Evolutionary conservation across 352 stramenopile species (phyloP).

Genomic region (Phytopythium mirpurense): DNA sequence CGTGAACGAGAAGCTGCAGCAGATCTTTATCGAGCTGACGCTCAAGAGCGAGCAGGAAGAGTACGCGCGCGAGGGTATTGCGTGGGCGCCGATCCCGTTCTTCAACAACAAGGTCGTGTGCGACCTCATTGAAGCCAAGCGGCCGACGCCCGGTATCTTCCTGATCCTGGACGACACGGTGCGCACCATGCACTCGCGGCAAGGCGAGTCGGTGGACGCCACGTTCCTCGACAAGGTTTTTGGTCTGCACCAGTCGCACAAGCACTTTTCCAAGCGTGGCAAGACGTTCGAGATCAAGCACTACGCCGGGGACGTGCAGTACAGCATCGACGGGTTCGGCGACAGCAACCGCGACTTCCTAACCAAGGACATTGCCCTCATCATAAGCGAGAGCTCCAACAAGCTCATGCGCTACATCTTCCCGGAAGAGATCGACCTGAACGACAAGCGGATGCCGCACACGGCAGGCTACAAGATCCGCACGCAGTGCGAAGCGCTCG

Average conservation of each 20-base stretch:
- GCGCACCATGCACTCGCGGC: too few species aligned
- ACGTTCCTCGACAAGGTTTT: slow-evolving; percentile 86
- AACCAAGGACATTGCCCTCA: slow-evolving; percentile 71
- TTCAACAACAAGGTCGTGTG: slow-evolving; percentile 90
- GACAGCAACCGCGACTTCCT: slow-evolving; percentile 85
- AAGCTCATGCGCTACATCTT: slow-evolving; percentile 87
- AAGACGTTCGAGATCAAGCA: slow-evolving; percentile 79
- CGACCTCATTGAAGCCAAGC: slow-evolving; percentile 84
- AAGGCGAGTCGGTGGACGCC: slow-evolving; percentile 63
- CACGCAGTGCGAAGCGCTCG: slow-evolving; percentile 85
- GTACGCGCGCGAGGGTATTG: slow-evolving; percentile 91
- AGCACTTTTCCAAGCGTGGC: too few species aligned
- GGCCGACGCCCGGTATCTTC: slow-evolving; percentile 60
- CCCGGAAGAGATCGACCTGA: slow-evolving; percentile 73
- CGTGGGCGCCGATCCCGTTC: slow-evolving; percentile 88
- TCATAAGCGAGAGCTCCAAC: slow-evolving; percentile 79
- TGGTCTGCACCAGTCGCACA: slow-evolving; percentile 59
- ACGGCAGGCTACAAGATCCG: slow-evolving; percentile 81
- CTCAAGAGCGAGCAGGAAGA: slow-evolving; percentile 91
- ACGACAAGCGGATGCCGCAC: slow-evolving; percentile 75
- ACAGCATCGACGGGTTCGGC: slow-evolving; percentile 75
- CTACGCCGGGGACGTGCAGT: slow-evolving; percentile 85
- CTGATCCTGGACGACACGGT: slow-evolving; percentile 81
- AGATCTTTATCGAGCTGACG: slow-evolving; percentile 86
- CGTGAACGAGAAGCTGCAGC: slow-evolving; percentile 90